Percentiles rank a stretch among this genome's conserved stretches.
Conservation (phyloP, 106 monocot species). For the Amphibolis antarctica region DNA sequence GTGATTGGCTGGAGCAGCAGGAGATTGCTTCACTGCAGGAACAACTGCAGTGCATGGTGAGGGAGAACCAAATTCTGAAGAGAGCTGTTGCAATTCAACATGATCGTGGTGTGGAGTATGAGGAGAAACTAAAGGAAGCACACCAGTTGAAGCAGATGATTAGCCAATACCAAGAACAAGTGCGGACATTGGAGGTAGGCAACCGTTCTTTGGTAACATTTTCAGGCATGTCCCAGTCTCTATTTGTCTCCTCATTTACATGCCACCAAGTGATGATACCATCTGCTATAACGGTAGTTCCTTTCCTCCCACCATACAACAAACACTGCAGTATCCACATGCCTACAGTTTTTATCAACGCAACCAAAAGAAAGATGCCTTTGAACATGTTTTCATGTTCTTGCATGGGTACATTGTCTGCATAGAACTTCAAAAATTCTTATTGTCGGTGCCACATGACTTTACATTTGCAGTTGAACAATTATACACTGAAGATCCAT, state of each 20-base stretch:
- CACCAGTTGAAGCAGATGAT: constrained; percentile 45
- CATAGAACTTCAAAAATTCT: not conserved
- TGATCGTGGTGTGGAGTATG: constrained; percentile 31
- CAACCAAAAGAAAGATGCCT: too few relatives aligned
- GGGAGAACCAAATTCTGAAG: constrained; percentile 55
- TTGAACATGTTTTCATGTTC: too few relatives aligned
- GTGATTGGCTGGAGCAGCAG: constrained; percentile 12
- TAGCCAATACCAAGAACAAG: constrained; percentile 59
- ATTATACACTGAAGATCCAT: constrained; percentile 43
- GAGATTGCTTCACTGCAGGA: constrained; percentile 35
- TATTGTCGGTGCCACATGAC: not conserved
- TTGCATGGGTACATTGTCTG: not conserved
- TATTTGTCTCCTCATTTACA: not conserved
- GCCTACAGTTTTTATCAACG: too few relatives aligned
- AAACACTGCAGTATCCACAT: too few relatives aligned
- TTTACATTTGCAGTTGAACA: constrained; percentile 33
- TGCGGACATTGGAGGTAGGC: constrained; percentile 42
- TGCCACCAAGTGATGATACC: not conserved
- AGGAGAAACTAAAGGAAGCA: constrained; percentile 48
- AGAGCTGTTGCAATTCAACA: constrained; percentile 61
- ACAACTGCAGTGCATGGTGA: constrained; percentile 38
- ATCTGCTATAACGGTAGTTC: too few relatives aligned
- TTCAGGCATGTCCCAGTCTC: not conserved
- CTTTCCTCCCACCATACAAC: too few relatives aligned
- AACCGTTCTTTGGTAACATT: not conserved